phyloP scores from a whole-genome alignment of 2,329 filamentous ascomycete species.

The Penicillium sp. region DNA sequence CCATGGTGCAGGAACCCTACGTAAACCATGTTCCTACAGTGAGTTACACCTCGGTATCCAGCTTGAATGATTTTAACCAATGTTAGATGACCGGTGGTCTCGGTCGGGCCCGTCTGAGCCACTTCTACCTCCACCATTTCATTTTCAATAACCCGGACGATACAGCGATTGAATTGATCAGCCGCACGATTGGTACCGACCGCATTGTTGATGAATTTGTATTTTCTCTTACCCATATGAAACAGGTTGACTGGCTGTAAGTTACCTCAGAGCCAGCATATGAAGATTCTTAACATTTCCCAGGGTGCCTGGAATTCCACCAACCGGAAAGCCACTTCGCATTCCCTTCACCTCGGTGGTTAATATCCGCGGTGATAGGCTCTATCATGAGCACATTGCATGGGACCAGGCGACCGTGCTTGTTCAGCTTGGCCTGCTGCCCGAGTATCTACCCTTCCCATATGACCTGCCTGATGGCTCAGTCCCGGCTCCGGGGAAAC shows the following conservation, averaged over 20 bases:
- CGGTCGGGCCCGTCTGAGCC: constrained; percentile 60
- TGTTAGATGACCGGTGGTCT: constrained; percentile 63
- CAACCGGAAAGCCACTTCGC: constrained; percentile 61
- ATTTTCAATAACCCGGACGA: constrained; percentile 71
- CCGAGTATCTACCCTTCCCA: constrained; percentile 64
- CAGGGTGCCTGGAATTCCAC: constrained; percentile 58
- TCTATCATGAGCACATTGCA: constrained; percentile 68
- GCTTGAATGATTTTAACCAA: constrained; percentile 57
- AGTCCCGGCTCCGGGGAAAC: constrained; percentile 39
- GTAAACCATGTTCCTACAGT: constrained; percentile 76
- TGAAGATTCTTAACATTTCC: constrained; percentile 56
- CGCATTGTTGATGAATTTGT: constrained; percentile 71
- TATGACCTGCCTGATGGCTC: constrained; percentile 49
- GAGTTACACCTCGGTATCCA: constrained; percentile 67
- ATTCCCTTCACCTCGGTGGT: constrained; percentile 65
- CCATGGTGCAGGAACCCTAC: constrained; percentile 76
- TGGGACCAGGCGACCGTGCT: constrained; percentile 67
- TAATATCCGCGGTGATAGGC: constrained; percentile 63
- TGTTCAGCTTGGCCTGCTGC: constrained; percentile 60
- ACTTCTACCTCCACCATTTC: constrained; percentile 73
- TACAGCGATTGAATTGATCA: constrained; percentile 66
- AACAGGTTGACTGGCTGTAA: constrained; percentile 68
- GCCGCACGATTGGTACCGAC: constrained; percentile 69
- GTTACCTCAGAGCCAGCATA: constrained; percentile 69
- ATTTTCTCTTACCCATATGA: constrained; percentile 63